A percentile compares a stretch with the other conserved stretches of the same genome.
Conservation (phyloP, 2,329 filamentous ascomycete genomes). For the Xylaria sp. region DNA sequence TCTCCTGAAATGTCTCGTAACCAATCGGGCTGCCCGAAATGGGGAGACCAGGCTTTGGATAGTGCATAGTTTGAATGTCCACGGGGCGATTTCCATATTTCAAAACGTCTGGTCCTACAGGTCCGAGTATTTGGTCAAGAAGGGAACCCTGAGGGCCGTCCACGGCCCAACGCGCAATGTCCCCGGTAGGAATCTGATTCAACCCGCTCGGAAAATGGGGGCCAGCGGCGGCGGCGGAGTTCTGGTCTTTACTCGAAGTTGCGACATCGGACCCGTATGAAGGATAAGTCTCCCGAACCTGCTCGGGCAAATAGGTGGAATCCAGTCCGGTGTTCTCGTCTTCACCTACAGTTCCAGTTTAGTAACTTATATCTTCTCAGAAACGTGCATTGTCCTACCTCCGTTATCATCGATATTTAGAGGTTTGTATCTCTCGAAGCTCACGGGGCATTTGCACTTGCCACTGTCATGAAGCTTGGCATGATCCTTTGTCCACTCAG, state of each 20-base stretch:
- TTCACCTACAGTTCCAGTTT: slow-evolving; percentile 12
- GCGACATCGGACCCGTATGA: not conserved
- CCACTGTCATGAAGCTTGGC: slow-evolving; percentile 51
- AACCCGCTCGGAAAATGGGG: not conserved
- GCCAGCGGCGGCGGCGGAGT: not conserved
- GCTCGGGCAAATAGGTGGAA: not conserved
- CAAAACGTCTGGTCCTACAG: slow-evolving; percentile 1
- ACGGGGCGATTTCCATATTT: slow-evolving; percentile 18
- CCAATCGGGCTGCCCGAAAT: slow-evolving; percentile 25
- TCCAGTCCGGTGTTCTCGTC: not conserved
- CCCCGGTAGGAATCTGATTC: slow-evolving; percentile 10
- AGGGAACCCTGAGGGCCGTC: slow-evolving; percentile 22
- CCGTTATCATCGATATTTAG: not conserved
- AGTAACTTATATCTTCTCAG: slow-evolving; percentile 2
- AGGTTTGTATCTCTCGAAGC: slow-evolving; percentile 50
- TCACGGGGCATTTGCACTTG: slow-evolving; percentile 51
- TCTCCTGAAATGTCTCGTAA: not conserved
- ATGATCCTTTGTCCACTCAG: slow-evolving; percentile 57
- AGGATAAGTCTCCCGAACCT: not conserved
- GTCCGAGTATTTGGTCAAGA: slow-evolving; percentile 28
- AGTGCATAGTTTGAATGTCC: slow-evolving; percentile 42
- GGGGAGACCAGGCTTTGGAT: slow-evolving; percentile 49
- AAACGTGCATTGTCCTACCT: slow-evolving; percentile 8
- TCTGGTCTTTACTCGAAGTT: not conserved
- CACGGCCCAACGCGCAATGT: slow-evolving; percentile 36